These are phyloP conservation scores for Agaricus sinodeliciosus DNA, from an alignment of 768 basidiomycete genomes.

Conservation along the genomic window DNA sequence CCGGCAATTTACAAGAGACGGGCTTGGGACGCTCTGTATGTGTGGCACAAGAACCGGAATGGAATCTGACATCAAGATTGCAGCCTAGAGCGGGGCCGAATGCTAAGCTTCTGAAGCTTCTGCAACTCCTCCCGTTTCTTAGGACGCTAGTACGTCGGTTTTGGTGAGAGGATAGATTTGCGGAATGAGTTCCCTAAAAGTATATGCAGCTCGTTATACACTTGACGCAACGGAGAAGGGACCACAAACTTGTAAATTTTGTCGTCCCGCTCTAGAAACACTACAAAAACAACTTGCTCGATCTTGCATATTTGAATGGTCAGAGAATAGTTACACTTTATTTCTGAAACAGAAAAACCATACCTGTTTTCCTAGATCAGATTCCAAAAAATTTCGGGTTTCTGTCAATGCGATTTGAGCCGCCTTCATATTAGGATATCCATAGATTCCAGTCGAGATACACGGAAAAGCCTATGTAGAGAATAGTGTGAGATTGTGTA, in stretches of 20 bases:
- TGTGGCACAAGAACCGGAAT: not conserved
- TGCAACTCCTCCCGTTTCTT: not conserved
- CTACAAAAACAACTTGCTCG: conserved; percentile 71
- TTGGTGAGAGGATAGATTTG: conserved; percentile 50
- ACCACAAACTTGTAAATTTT: conserved; percentile 55
- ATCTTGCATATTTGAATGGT: conserved; percentile 29
- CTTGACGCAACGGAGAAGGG: not conserved
- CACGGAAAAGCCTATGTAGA: conserved; percentile 64
- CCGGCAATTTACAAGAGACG: not conserved
- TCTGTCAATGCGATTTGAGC: conserved; percentile 62
- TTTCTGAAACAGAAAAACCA: conserved; percentile 11
- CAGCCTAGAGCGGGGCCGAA: not conserved
- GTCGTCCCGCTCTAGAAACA: conserved; percentile 62
- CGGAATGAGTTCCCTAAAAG: conserved; percentile 42
- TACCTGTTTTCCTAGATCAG: conserved; percentile 42
- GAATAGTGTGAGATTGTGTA: not conserved
- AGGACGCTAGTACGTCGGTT: not conserved
- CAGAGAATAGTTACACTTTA: not conserved
- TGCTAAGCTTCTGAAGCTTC: not conserved
- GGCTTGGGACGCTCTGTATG: not conserved
- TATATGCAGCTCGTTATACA: not conserved
- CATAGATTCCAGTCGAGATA: conserved; percentile 74
- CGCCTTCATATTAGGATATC: conserved; percentile 70
- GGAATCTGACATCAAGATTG: not conserved
- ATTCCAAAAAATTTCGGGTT: conserved; percentile 52